Base-by-base conservation (phyloP, 352 stramenopile genomes). In the Phytophthora litchii region DNA sequence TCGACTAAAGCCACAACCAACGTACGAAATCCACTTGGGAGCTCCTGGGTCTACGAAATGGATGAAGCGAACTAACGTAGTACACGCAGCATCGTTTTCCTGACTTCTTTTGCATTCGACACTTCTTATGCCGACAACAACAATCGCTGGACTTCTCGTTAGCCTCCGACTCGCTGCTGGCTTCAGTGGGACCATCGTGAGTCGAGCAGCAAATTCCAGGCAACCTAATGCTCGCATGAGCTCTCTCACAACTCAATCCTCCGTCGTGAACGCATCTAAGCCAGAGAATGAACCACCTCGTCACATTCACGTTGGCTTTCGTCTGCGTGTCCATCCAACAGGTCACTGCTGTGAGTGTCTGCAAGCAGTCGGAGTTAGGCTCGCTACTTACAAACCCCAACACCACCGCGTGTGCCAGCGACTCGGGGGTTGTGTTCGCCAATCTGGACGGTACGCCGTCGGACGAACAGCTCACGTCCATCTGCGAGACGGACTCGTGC, bases 401-500 rank as follows among this genome's bases (percentile, higher is more conserved):
- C 61, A 62, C 57, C 32, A 75, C 67, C 1, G 35, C 37, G 25
- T 75, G 67, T 21, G 64, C 50, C 25, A 72, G 53, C 46, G 47
- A 72, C 37, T 64, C 67, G 14, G 63, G 63, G 45, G 54, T 73
- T 14, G 44, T 67, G 10, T 58, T 73, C 32, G 23, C 42, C 17
- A 40, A 58, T 17, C 37, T 76, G 16, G 20, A 48, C 35, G 67
- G 58, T 3, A 32, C 51, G 38, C 67, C 58, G 8, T 64, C 63
- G 20, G 67, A 70, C 54, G 52, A 54, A 11, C 54, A 76, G 46
- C 41, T 76, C 12, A 62, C 58, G 16, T 16, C 35, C 16, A 67
- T 81, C 31, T 81, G 72, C 43, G 45, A 57, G 19, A 63, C 54
- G 0, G 46, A 71, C 29, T 36, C 63, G 9, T 81, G 72, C 17